Percentiles rank a stretch among this genome's conserved stretches.
Evolutionary conservation across 2,329 filamentous ascomycete species (phyloP).

Genomic region (Fusarium agapanthi): DNA sequence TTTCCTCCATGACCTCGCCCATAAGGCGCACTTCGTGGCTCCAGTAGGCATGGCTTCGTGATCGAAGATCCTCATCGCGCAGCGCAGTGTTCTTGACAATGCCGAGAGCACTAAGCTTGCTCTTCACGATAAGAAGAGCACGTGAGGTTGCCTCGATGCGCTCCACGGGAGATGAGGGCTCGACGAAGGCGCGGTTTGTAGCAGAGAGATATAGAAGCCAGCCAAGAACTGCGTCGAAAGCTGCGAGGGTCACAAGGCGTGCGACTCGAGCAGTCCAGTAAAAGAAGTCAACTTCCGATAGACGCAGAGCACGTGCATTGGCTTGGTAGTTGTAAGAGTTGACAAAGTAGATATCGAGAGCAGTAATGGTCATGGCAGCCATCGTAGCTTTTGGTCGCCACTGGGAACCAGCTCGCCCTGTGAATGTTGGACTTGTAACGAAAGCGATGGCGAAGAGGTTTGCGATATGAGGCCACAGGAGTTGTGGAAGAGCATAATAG

Average conservation of each 20-base stretch:
- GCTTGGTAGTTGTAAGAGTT: conserved; percentile 70
- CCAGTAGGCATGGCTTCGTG: conserved; percentile 79
- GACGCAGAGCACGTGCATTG: conserved; percentile 70
- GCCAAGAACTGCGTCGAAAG: conserved; percentile 71
- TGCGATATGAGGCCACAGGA: conserved; percentile 79
- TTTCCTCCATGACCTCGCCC: conserved; percentile 79
- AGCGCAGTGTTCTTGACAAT: conserved; percentile 83
- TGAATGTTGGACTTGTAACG: conserved; percentile 74
- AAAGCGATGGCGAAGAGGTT: conserved; percentile 79
- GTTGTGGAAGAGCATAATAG: conserved; percentile 78
- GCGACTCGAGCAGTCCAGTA: conserved; percentile 74
- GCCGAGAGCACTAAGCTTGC: conserved; percentile 75
- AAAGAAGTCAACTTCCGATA: conserved; percentile 73
- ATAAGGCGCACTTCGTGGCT: conserved; percentile 76
- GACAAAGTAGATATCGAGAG: conserved; percentile 72
- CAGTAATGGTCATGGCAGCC: conserved; percentile 64
- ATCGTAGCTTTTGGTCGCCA: conserved; percentile 80
- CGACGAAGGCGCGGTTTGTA: conserved; percentile 81
- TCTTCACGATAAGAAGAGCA: conserved; percentile 66
- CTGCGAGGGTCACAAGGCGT: conserved; percentile 70
- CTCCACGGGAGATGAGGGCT: conserved; percentile 68
- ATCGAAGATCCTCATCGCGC: conserved; percentile 76
- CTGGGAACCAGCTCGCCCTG: conserved; percentile 67
- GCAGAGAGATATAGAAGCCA: conserved; percentile 76
- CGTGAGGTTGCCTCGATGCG: conserved; percentile 69